Percentiles rank a stretch among this genome's conserved stretches.
These are phyloP conservation scores for Aquilaria sinensis DNA, from an alignment of 345 rosid genomes.

Conservation along the genomic window DNA sequence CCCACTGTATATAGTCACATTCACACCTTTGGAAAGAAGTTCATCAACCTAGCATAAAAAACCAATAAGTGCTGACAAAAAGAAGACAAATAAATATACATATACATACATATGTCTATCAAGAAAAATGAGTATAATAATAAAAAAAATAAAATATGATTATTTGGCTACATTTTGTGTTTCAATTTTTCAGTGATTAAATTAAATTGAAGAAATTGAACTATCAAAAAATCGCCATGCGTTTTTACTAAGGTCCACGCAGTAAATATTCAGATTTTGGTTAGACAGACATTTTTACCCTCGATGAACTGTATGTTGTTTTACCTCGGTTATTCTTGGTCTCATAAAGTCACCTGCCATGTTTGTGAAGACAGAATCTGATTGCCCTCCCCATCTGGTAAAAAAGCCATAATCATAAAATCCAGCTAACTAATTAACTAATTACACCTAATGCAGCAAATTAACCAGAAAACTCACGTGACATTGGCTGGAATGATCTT, in stretches of 20 bases:
- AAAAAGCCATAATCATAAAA: neutral
- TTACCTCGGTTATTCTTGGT: constrained; percentile 68
- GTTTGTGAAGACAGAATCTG: constrained; percentile 37
- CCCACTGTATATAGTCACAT: constrained; percentile 81
- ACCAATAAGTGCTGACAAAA: neutral
- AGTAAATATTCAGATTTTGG: too few relatives aligned
- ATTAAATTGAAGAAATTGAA: too few relatives aligned
- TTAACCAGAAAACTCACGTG: constrained; percentile 26
- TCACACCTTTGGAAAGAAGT: constrained; percentile 64
- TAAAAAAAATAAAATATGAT: neutral
- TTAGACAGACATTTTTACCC: too few relatives aligned
- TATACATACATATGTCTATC: too few relatives aligned
- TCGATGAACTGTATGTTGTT: neutral
- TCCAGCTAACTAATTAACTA: neutral
- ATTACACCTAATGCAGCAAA: neutral
- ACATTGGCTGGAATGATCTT: constrained; percentile 66
- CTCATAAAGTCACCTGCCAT: constrained; percentile 76
- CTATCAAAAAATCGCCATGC: too few relatives aligned
- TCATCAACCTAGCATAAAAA: constrained; percentile 50
- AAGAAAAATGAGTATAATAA: too few relatives aligned
- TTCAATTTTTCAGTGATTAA: too few relatives aligned
- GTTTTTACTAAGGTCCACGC: too few relatives aligned
- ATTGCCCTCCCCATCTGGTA: constrained; percentile 79
- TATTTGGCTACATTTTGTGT: too few relatives aligned
- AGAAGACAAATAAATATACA: too few relatives aligned